Base-by-base conservation (phyloP, 192 early-diverging fungal species). In the Coemansia guatemalensis region DNA sequence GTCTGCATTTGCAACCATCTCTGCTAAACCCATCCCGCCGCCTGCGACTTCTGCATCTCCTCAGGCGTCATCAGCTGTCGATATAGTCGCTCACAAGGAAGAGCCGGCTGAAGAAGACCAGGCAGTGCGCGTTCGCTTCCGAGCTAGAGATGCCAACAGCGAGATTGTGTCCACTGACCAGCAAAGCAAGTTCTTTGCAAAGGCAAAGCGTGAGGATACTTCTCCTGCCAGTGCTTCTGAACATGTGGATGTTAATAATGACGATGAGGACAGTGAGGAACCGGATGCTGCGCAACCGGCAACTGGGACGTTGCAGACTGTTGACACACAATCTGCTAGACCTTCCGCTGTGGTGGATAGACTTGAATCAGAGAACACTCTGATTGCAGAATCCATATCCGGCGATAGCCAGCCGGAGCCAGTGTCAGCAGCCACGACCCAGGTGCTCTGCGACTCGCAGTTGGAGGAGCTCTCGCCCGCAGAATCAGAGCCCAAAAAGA, bases 151-250 rank as follows among this genome's bases (percentile, higher is more conserved):
- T 26, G 29, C 58, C 2, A 35, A 23, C n/a, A 32, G 62, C 49
- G 41, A 32, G 47, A 30, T 62, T 5, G 62, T 69, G 20, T 22
- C 57, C 3, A 81, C 78, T 3, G 58, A 50, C 11, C 25, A 65
- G 22, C 58, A 61, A 6, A 81, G 78, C 55, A 26, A 63, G 35
- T 81, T 81, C 68, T 81, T 81, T 62, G 29, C 33, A 39, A 39
- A 22, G 11, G 17, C 29, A 27, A 50, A 53, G 4, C 50, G 20
- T 21, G 35, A 12, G 9, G 35, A 39, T 39, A 39, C 35, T 39
- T 39, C 9, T 11, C 4, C 35, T 39, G 35, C 35, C 35, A 39
- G 35, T 39, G 35, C 35, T 12, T 8, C 35, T 8, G 35, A 39
- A 39, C 35, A 39, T 39, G 35, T 39, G 9, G 35, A 39, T 23